Evolutionary conservation across 1,284 basidiomycete genomes (phyloP).

Genomic region (Moesziomyces sp.): DNA sequence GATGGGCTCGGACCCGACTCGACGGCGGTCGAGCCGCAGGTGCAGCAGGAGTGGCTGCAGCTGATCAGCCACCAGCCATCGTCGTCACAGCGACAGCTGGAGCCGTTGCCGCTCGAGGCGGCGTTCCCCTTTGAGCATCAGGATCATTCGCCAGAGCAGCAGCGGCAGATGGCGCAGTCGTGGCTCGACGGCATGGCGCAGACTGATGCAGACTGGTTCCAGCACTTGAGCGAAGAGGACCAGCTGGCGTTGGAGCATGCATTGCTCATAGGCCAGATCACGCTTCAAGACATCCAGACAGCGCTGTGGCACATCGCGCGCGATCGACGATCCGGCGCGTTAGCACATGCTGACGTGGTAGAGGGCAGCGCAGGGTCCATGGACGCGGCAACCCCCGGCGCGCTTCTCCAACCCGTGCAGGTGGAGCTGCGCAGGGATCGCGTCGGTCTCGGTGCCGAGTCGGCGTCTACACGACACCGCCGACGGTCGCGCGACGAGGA

Average conservation of each 20-base stretch:
- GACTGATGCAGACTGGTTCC: slow-evolving; percentile 17
- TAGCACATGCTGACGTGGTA: neutral
- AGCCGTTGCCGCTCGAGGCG: neutral
- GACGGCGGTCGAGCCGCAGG: neutral
- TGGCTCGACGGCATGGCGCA: slow-evolving; percentile 13
- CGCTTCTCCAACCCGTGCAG: slow-evolving; percentile 22
- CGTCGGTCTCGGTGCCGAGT: slow-evolving; percentile 12
- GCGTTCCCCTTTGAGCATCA: slow-evolving; percentile 13
- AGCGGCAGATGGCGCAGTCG: slow-evolving; percentile 7
- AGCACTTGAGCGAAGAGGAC: slow-evolving; percentile 7
- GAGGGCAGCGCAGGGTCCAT: neutral
- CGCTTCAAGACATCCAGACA: slow-evolving; percentile 13
- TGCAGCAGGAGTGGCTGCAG: slow-evolving; percentile 17
- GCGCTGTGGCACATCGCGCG: slow-evolving; percentile 1
- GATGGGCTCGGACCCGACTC: neutral
- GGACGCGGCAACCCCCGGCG: slow-evolving; percentile 5
- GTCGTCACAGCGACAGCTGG: neutral
- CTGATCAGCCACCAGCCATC: slow-evolving; percentile 2
- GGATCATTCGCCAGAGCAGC: neutral
- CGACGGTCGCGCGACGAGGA: slow-evolving; percentile 19
- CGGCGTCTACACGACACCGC: neutral
- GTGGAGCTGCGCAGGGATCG: slow-evolving; percentile 21
- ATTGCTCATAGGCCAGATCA: slow-evolving; percentile 17
- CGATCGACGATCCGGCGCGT: neutral
- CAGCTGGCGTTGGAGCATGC: slow-evolving; percentile 12